Conservation (phyloP, 805 yeast genomes). For the Tetrapisispora phaffii region DNA sequence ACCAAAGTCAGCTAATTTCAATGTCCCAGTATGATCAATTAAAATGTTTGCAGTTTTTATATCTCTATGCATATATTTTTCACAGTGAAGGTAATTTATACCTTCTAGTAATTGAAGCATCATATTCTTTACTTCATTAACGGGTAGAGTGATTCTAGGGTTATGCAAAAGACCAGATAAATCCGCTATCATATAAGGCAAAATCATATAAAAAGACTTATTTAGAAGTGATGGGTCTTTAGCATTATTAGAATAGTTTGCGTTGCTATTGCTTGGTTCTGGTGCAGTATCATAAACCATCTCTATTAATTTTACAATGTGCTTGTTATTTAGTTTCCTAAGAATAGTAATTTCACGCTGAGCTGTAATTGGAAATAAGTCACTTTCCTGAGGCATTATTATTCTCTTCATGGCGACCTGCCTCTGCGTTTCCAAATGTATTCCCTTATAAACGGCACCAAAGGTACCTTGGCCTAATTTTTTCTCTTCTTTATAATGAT, state of each 20-base stretch:
- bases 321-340: slow-evolving; percentile 56
- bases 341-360: slow-evolving; percentile 82
- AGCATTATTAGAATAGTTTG: slow-evolving; percentile 5
- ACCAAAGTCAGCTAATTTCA: slow-evolving; percentile 94
- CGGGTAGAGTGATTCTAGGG: slow-evolving; percentile 49
- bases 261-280: slow-evolving; percentile 8
- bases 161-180: slow-evolving; percentile 82
- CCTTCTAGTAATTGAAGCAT: slow-evolving; percentile 73
- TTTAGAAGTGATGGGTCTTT: slow-evolving; percentile 2
- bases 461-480: slow-evolving; percentile 78
- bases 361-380: slow-evolving; percentile 87
- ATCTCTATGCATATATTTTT: slow-evolving; percentile 68
- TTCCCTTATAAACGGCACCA: slow-evolving; percentile 81
- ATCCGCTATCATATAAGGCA: slow-evolving; percentile 89
- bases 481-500: slow-evolving; percentile 29
- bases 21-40: slow-evolving; percentile 60
- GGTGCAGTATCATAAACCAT: slow-evolving; percentile 52
- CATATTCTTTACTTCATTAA: slow-evolving; percentile 72
- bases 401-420: slow-evolving; percentile 83
- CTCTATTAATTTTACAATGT: slow-evolving; percentile 69
- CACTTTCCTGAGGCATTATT: slow-evolving; percentile 38
- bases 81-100: slow-evolving; percentile 59
- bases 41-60: slow-evolving; percentile 94
- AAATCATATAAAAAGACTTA: slow-evolving; percentile 64
- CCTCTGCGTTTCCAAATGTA: slow-evolving; percentile 35